Percentiles rank a stretch among this genome's conserved stretches.
Conservation (phyloP, 1,284 basidiomycete species). For the Apiotrichum mycotoxinovorans region DNA sequence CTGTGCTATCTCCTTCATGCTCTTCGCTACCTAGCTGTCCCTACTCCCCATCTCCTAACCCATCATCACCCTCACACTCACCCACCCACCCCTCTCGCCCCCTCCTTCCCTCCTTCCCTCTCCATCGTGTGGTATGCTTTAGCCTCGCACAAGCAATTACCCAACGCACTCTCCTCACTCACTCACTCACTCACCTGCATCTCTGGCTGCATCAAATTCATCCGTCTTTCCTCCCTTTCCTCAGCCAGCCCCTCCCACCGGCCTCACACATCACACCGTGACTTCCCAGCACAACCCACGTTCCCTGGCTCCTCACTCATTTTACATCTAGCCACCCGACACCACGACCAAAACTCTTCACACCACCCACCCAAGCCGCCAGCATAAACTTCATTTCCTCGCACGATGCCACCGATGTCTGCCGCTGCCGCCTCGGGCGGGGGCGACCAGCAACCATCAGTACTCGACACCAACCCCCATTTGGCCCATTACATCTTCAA, state of each 20-base stretch:
- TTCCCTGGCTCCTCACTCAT: not conserved
- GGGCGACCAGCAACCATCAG: constrained; percentile 11
- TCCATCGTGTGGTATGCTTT: too few species aligned
- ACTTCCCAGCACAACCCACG: not conserved
- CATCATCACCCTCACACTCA: not conserved
- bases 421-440: not conserved
- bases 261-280: not conserved
- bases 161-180: too few species aligned
- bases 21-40: too few species aligned
- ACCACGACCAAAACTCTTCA: not conserved
- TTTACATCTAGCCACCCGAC: not conserved
- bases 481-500: constrained; percentile 43
- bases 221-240: too few species aligned
- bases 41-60: not conserved
- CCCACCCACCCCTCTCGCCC: not conserved
- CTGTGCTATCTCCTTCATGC: not conserved
- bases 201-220: too few species aligned
- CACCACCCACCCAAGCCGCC: not conserved
- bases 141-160: too few species aligned
- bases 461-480: constrained; percentile 38
- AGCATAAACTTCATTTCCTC: not conserved
- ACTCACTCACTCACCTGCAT: too few species aligned
- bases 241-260: not conserved
- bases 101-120: not conserved
- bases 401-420: not conserved